phyloP scores from a whole-genome alignment of 2,329 filamentous ascomycete genomes.

The Lachnellula subtilissima region DNA sequence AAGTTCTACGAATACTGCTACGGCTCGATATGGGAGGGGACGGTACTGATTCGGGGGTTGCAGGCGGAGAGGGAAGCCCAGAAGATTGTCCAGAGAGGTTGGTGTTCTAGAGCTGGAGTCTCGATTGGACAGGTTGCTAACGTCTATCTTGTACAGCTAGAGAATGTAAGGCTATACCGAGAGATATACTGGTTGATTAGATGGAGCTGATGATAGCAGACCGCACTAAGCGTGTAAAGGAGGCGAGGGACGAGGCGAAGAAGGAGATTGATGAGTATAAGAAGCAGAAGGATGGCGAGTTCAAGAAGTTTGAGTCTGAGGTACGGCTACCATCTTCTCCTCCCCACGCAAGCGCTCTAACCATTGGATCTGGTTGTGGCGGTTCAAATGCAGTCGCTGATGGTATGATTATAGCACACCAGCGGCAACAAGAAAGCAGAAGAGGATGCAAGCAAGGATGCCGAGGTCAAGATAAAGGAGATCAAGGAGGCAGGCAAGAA shows the following conservation, averaged over 20 bases:
- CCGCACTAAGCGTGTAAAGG: constrained; percentile 95
- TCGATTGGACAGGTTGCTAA: constrained; percentile 27
- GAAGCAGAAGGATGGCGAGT: constrained; percentile 85
- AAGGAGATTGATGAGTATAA: constrained; percentile 96
- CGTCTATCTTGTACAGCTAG: constrained; percentile 52
- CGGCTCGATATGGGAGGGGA: not conserved
- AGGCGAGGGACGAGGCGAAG: constrained; percentile 92
- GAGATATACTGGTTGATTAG: constrained; percentile 9
- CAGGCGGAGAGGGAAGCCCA: constrained; percentile 97
- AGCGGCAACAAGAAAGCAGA: constrained; percentile 84
- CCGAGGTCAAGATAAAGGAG: constrained; percentile 73
- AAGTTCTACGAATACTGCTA: constrained; percentile 36
- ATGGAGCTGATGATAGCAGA: constrained; percentile 43
- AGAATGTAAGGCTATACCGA: constrained; percentile 64
- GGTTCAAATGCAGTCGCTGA: constrained; percentile 2
- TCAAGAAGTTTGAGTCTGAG: constrained; percentile 87
- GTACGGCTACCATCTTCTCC: constrained; percentile 17
- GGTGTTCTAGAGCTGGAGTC: constrained; percentile 22
- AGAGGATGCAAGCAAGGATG: constrained; percentile 73
- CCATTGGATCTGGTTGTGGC: not conserved
- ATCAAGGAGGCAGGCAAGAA: constrained; percentile 78
- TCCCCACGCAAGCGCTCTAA: not conserved
- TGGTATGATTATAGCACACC: constrained; percentile 63
- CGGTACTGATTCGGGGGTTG: constrained; percentile 33
- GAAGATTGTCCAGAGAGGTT: constrained; percentile 98